Conservation (phyloP, 192 early-diverging fungal genomes). For the Backusella psychrophila region DNA sequence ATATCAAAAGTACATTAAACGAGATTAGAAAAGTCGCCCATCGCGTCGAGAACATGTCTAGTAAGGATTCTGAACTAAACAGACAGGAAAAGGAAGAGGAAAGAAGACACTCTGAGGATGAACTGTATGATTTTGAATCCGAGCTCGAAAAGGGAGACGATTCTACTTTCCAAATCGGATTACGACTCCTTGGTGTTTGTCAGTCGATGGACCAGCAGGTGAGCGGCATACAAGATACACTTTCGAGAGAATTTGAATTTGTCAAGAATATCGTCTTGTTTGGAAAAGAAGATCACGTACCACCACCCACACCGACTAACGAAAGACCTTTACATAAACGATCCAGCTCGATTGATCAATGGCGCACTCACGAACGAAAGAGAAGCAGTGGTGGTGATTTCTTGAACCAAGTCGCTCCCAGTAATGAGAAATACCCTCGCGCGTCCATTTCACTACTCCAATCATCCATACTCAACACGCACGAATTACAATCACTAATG, state of each 20-base stretch:
- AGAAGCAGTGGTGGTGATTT: background rate
- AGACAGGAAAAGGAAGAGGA: background rate
- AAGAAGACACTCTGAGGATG: slow-evolving; percentile 27
- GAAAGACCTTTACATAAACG: background rate
- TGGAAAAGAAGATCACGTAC: background rate
- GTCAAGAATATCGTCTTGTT: background rate
- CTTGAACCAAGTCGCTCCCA: background rate
- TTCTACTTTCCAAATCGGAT: slow-evolving; percentile 63
- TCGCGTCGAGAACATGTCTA: slow-evolving; percentile 47
- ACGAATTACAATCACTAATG: background rate
- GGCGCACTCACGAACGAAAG: background rate
- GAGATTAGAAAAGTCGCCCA: slow-evolving; percentile 25
- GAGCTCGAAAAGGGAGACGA: slow-evolving; percentile 41
- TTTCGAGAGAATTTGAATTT: background rate
- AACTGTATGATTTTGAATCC: slow-evolving; percentile 12
- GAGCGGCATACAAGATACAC: slow-evolving; percentile 39
- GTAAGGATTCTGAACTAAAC: slow-evolving; percentile 42
- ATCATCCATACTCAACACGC: slow-evolving; percentile 19
- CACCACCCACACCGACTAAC: background rate
- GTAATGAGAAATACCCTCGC: slow-evolving; percentile 10
- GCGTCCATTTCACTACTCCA: slow-evolving; percentile 23
- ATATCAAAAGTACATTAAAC: background rate
- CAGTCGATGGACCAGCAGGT: slow-evolving; percentile 40
- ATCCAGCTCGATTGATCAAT: background rate
- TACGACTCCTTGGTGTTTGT: slow-evolving; percentile 58